phyloP scores from a whole-genome alignment of 495 filamentous ascomycete genomes.

The Penicillium psychrofluorescens region DNA sequence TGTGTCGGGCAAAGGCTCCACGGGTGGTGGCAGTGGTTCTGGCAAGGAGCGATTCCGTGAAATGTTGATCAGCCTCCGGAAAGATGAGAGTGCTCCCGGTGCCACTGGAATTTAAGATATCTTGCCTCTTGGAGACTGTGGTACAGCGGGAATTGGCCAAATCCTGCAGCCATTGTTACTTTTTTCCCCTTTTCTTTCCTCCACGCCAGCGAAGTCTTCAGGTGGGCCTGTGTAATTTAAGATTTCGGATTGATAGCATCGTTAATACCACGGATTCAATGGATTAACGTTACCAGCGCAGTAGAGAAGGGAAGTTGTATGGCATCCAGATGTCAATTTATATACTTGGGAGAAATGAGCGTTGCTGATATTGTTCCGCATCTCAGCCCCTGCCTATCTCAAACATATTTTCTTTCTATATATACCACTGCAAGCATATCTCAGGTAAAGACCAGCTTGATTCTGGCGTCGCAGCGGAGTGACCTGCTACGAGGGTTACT shows the following conservation, averaged over 20 bases:
- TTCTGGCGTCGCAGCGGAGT: too few relatives aligned
- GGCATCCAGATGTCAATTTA: too few relatives aligned
- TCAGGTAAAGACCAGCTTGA: too few relatives aligned
- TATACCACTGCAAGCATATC: too few relatives aligned
- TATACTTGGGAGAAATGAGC: too few relatives aligned
- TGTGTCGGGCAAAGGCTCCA: conserved; percentile 84
- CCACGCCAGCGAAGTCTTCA: conserved; percentile 21
- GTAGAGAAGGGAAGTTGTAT: too few relatives aligned
- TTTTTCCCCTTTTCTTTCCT: conserved; percentile 22
- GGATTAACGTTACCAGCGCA: too few relatives aligned
- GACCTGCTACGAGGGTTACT: too few relatives aligned
- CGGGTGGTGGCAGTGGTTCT: conserved; percentile 75
- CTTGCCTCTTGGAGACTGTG: conserved; percentile 1
- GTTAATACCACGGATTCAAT: conserved; percentile 17
- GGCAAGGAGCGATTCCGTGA: conserved; percentile 95
- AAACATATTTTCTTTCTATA: too few relatives aligned
- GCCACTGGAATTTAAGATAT: conserved; percentile 41
- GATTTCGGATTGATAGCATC: conserved; percentile 18
- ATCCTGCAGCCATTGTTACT: conserved; percentile 14
- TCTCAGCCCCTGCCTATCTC: too few relatives aligned
- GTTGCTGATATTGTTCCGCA: too few relatives aligned
- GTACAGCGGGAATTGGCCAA: conserved; percentile 2
- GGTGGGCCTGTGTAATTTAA: conserved; percentile 23
- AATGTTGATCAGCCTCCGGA: conserved; percentile 77
- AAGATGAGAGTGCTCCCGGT: conserved; percentile 91